phyloP scores from a whole-genome alignment of 306 rosid genomes.

The Vicia faba region DNA sequence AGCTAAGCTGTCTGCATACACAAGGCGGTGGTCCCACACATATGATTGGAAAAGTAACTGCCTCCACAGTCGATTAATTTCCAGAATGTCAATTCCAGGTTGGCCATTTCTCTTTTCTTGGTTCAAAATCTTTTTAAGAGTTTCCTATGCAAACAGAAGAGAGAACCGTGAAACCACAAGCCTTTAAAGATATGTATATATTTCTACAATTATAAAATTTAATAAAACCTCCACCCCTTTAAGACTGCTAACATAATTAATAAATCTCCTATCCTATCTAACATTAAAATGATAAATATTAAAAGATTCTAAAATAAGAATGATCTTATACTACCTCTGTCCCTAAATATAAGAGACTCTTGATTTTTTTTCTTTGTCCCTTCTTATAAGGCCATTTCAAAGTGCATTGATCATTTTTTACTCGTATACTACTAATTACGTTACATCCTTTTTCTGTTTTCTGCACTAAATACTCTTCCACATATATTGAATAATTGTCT shows the following conservation, averaged over 20 bases:
- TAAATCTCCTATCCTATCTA: constrained; percentile 3
- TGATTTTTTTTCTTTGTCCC: no score
- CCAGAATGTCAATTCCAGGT: constrained; percentile 77
- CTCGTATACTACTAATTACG: no score
- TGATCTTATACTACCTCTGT: neutral
- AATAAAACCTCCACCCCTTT: constrained; percentile 21
- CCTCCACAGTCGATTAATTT: constrained; percentile 78
- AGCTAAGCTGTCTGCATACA: constrained; percentile 49
- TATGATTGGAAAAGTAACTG: constrained; percentile 81
- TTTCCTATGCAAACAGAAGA: constrained; percentile 54
- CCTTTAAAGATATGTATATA: constrained; percentile 32
- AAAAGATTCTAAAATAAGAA: constrained; percentile 27
- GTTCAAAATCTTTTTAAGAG: constrained; percentile 56
- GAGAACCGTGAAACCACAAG: constrained; percentile 33
- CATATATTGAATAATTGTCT: no score
- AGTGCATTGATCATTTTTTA: no score
- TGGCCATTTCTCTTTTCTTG: constrained; percentile 60
- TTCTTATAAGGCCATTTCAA: no score
- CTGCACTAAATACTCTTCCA: no score
- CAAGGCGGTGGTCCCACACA: constrained; percentile 83
- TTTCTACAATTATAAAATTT: constrained; percentile 17
- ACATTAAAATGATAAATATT: constrained; percentile 16
- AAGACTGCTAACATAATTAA: constrained; percentile 5
- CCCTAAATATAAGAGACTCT: no score
- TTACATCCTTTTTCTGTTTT: no score